Evolutionary conservation across 2,329 filamentous ascomycete genomes (phyloP), one percentile per base, ranked within the genome.

Genomic region (Botrytis deweyae): DNA sequence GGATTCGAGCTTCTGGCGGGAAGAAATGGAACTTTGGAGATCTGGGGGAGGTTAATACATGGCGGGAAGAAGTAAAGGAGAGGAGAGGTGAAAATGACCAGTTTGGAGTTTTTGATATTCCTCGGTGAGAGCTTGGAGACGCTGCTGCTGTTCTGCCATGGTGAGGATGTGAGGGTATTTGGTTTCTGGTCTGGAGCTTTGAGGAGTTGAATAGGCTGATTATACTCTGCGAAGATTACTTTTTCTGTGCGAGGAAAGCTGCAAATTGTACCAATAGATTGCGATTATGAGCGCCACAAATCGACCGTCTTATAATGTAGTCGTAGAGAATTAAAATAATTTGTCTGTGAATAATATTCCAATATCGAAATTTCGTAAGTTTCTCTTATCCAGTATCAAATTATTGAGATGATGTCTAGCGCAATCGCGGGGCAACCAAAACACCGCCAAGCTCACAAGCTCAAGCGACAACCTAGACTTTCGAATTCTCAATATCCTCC

Each of bases 1-100:
- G 10, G 94, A 93, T 82, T 98, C 95, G 10, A 99, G 90, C 84
- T 93, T 97, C 84, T 99, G 95, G 76, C 95, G 90, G 16, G 94
- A 92, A 63, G 90, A 87, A 40, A 98, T 89, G 29, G 89, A 86
- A 62, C 86, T 88, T 82, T 94, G 92, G 72, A 98, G 88, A 78
- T 98, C 96, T 97, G 18, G 4, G 52, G 6, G n/a, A 42, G 38
- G 46, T 55, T 25, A 46, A 42, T n/a, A 73, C 74, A 58, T 22
- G 25, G 36, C 22, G 55, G 44, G 64, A 72, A 38, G 12, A 22
- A 12, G 59, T 5, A 25, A 38, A 9, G 55, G 10, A 49, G 46
- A 6, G 9, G 46, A 22, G 20, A 16, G n/a, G 52, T 44, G 52
- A 49, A 8, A 49, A 40, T 49, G 9, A 93, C 94, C 94, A 83